Conservation (phyloP, 2,329 filamentous ascomycete genomes). For the Aspergillus neotritici region DNA sequence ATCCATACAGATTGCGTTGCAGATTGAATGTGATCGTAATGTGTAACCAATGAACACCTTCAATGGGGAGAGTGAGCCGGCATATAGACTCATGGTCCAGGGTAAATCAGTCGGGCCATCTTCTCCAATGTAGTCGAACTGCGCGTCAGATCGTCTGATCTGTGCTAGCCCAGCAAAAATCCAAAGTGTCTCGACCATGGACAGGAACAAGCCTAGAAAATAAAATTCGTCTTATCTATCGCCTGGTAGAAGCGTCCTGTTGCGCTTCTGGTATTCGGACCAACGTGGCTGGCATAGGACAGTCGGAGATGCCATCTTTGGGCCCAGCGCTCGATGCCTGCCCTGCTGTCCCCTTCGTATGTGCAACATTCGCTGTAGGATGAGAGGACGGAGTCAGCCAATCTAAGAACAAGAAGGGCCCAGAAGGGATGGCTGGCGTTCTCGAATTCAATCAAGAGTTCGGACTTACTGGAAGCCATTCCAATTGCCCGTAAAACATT, state of each 20-base stretch:
- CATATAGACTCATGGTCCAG: too few species aligned
- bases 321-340: conserved; percentile 10
- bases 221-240: too few species aligned
- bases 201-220: too few species aligned
- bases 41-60: too few species aligned
- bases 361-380: conserved; percentile 23
- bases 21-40: too few species aligned
- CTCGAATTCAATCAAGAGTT: background rate
- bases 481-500: conserved; percentile 59
- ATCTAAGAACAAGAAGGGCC: conserved; percentile 1
- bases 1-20: too few species aligned
- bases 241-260: conserved; percentile 5
- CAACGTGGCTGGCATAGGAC: conserved; percentile 35
- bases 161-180: too few species aligned
- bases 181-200: too few species aligned
- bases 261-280: conserved; percentile 39
- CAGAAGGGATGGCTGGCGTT: background rate
- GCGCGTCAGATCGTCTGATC: too few species aligned
- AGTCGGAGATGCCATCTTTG: conserved; percentile 63
- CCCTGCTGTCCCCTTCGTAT: conserved; percentile 13
- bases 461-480: conserved; percentile 56
- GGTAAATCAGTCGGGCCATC: too few species aligned
- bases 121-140: too few species aligned
- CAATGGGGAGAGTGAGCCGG: too few species aligned
- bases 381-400: conserved; percentile 7